Conservation (phyloP, 148 eudicot species). For the Cornus controversa region DNA sequence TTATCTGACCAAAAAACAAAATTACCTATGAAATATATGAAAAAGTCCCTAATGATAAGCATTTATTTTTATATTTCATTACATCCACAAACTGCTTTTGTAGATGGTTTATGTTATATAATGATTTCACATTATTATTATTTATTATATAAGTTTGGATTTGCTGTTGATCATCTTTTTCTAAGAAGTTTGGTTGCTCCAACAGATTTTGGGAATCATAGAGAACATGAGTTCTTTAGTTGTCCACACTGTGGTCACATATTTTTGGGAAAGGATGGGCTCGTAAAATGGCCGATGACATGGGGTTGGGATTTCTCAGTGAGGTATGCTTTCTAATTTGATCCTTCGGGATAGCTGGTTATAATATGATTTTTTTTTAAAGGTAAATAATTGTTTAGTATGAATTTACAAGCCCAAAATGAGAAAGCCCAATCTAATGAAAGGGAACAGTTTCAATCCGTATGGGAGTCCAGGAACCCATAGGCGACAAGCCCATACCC, state of each 20-base stretch:
- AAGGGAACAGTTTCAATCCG: too few species aligned
- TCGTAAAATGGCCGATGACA: slow-evolving; percentile 67
- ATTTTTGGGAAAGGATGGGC: slow-evolving; percentile 95
- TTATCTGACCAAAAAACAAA: not conserved
- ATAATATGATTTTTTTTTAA: slow-evolving; percentile 75
- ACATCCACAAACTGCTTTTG: not conserved
- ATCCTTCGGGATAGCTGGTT: not conserved
- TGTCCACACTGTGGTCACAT: slow-evolving; percentile 75
- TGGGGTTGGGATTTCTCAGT: slow-evolving; percentile 77
- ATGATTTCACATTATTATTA: not conserved
- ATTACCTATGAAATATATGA: not conserved
- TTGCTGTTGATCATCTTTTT: not conserved
- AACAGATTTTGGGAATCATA: slow-evolving; percentile 75
- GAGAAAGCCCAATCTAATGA: not conserved
- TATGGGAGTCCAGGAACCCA: too few species aligned
- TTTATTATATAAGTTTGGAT: not conserved
- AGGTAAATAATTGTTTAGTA: slow-evolving; percentile 42
- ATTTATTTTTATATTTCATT: not conserved
- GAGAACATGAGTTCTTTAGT: slow-evolving; percentile 95
- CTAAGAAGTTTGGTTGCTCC: not conserved
- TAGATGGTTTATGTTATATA: not conserved
- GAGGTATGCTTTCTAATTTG: slow-evolving; percentile 44
- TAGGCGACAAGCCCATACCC: too few species aligned
- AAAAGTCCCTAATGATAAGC: not conserved
- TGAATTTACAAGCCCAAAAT: not conserved